Conservation (phyloP, 495 filamentous ascomycete species). For the Rhypophila decipiens region DNA sequence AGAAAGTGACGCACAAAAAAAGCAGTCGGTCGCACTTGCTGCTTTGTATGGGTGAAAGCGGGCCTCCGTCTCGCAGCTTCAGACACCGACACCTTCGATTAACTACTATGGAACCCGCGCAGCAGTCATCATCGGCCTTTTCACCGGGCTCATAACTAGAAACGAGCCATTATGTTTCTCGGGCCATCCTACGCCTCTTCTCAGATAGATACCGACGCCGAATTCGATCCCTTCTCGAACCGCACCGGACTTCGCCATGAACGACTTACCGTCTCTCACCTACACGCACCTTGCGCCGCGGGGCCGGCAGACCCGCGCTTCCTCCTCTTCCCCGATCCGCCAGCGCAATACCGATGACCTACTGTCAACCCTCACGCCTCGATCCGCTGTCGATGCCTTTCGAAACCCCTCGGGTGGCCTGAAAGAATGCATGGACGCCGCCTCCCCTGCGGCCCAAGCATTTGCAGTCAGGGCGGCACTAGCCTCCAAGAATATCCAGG, state of each 20-base stretch:
- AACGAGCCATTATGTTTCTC: slow-evolving; percentile 21
- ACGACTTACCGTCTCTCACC: slow-evolving; percentile 20
- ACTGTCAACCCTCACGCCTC: slow-evolving; percentile 35
- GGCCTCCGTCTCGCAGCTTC: background rate
- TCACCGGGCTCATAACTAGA: slow-evolving; percentile 23
- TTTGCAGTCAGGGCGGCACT: slow-evolving; percentile 69
- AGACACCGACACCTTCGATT: background rate
- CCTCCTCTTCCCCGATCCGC: slow-evolving; percentile 29
- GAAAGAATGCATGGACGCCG: slow-evolving; percentile 58
- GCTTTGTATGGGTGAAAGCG: too few species aligned
- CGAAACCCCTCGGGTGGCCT: slow-evolving; percentile 48
- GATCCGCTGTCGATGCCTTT: slow-evolving; percentile 36
- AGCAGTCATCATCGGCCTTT: slow-evolving; percentile 7
- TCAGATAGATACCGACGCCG: too few species aligned
- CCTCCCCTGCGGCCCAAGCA: slow-evolving; percentile 59
- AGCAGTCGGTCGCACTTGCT: too few species aligned
- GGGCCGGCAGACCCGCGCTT: slow-evolving; percentile 13
- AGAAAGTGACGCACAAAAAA: too few species aligned
- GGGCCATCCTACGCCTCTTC: too few species aligned
- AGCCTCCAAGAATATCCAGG: slow-evolving; percentile 63
- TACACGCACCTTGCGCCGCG: slow-evolving; percentile 8
- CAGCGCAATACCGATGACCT: slow-evolving; percentile 36
- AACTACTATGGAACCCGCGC: background rate
- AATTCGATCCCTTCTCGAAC: too few species aligned
- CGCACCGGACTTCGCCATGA: slow-evolving; percentile 15